Evolutionary conservation across 129 eudicot genomes (phyloP).

Genomic region (Chrysanthemum lavandulifolium): DNA sequence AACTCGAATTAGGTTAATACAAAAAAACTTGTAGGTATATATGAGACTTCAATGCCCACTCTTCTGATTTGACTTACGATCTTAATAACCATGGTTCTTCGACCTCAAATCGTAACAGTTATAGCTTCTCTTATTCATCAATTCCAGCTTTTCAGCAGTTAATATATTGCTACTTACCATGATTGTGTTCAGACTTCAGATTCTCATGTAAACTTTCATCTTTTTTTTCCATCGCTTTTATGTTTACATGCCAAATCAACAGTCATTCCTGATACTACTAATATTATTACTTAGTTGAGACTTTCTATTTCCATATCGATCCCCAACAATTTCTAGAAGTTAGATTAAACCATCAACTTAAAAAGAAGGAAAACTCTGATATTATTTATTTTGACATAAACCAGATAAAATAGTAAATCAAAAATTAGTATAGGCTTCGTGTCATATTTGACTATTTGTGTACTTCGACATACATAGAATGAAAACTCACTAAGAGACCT

Average conservation of each 20-base stretch:
- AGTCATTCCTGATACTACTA: background rate
- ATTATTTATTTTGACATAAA: background rate
- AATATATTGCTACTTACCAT: background rate
- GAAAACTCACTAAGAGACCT: background rate
- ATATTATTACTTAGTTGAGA: background rate
- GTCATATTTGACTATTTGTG: background rate
- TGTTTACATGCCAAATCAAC: background rate
- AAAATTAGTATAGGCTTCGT: background rate
- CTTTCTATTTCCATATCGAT: conserved; percentile 1
- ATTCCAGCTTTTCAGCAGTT: background rate
- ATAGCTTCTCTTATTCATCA: background rate
- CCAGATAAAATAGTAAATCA: conserved; percentile 1
- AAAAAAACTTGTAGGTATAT: background rate
- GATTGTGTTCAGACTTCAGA: background rate
- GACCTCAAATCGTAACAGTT: background rate
- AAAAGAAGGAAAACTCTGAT: background rate
- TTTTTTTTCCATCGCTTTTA: background rate
- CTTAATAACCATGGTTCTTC: background rate
- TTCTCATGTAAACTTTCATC: background rate
- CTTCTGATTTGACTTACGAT: background rate
- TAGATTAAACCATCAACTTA: background rate
- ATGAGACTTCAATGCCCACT: background rate
- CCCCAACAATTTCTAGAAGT: background rate
- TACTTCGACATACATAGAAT: background rate
- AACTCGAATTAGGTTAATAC: background rate